Base-by-base conservation (phyloP, 2,329 filamentous ascomycete genomes). In the Spiromastix sp. region DNA sequence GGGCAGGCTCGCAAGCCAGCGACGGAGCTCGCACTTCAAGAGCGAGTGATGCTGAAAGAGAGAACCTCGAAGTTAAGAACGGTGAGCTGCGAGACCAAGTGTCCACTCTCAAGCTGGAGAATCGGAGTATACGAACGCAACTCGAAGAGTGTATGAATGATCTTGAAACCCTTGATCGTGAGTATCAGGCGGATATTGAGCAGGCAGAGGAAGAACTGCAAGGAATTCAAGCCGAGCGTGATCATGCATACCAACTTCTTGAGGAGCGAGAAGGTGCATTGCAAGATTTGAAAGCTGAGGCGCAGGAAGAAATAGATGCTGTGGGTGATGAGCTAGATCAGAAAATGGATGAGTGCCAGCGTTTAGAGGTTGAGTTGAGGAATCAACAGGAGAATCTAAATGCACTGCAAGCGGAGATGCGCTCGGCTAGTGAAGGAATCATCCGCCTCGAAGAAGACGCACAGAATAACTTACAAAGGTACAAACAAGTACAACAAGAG, bases 401-500 rank as follows among this genome's bases (percentile, higher is more conserved):
- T 44, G 83, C 85, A n/a, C 64, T 98, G 35, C 89, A 96, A 53
- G 78, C 81, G 40, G 91, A 96, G 66, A 91, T 98, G 79, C 82
- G 87, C 43, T 81, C 80, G 48, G 81, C 95, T 60, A 93, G 83
- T 49, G 85, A 94, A 48, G 81, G 81, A 15, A 71, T 96, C 4
- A 72, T 95, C 20, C 72, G 84, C 29, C 71, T 98, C 0, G 91
- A 96, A 55, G 87, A 96, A 55, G 86, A 93, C 47, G 82, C 89
- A 36, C 78, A 84, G 44, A 77, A 74, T 48, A 91, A 87, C 57
- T 60, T 81, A 30, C 76, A 78, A 38, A 78, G 81, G 41, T 91
- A 95, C 41, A 74, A 86, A 52, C 77, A 82, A 42, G 76, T 95
- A 5, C 84, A 95, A 56, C 71, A 79, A 37, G 86, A 95, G 51